These are phyloP conservation scores for Gossypium rotundifolium DNA, from an alignment of 345 rosid species.

Conservation along the genomic window DNA sequence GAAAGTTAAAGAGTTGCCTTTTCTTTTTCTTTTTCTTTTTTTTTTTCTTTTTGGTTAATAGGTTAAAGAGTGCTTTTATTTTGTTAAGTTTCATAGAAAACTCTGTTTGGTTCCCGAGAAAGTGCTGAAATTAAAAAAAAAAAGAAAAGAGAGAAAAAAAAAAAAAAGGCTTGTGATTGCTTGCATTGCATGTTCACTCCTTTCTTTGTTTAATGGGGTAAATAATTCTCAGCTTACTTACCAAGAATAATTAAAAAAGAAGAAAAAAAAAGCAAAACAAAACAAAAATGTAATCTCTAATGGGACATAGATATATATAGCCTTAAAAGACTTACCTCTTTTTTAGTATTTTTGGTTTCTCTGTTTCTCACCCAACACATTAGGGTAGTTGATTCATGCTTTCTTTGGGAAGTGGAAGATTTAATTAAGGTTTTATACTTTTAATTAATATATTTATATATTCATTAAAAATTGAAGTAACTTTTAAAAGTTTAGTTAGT, in stretches of 20 bases:
- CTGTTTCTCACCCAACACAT: conserved; percentile 25
- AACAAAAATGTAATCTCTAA: background rate
- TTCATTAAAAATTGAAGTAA: too few relatives aligned
- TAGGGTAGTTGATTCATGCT: conserved; percentile 23
- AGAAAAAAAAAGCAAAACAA: background rate
- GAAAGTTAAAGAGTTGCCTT: background rate
- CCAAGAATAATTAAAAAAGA: background rate
- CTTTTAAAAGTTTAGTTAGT: too few relatives aligned
- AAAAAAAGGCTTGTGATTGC: background rate
- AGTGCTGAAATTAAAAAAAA: conserved; percentile 5
- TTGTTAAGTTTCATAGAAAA: conserved; percentile 8
- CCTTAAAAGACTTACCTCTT: conserved; percentile 3
- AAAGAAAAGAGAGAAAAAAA: background rate
- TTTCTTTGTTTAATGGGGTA: background rate
- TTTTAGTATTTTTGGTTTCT: background rate
- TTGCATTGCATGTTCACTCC: conserved; percentile 7
- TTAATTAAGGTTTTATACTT: background rate
- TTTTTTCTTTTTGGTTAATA: background rate
- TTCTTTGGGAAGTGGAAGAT: background rate
- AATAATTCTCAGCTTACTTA: background rate
- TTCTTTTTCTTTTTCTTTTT: background rate
- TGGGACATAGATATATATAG: background rate
- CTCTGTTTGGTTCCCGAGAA: conserved; percentile 25
- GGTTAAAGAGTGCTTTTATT: background rate
- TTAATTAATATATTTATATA: too few relatives aligned